These are phyloP conservation scores for Aspergillus eucalypticola DNA, from an alignment of 2,329 filamentous ascomycete genomes.

Conservation along the genomic window DNA sequence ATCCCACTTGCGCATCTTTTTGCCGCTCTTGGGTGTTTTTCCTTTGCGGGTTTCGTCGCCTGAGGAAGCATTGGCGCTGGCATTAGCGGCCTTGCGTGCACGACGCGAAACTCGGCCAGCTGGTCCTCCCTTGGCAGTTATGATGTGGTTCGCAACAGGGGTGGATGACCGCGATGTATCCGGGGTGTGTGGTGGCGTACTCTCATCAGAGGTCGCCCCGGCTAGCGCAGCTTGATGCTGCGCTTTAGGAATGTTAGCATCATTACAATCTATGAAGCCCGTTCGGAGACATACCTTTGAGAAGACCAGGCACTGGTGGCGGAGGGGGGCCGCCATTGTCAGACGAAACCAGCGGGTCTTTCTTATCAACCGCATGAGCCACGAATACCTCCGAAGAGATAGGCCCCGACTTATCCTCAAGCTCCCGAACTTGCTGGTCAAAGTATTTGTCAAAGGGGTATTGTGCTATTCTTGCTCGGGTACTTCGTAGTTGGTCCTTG, in stretches of 20 bases:
- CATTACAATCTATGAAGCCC: background rate
- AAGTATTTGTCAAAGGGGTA: slow-evolving; percentile 93
- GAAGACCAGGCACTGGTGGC: slow-evolving; percentile 54
- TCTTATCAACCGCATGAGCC: slow-evolving; percentile 45
- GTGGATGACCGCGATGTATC: slow-evolving; percentile 78
- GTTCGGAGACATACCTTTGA: slow-evolving; percentile 43
- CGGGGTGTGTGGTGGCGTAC: slow-evolving; percentile 69
- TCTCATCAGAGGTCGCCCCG: slow-evolving; percentile 61
- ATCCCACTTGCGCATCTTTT: slow-evolving; percentile 91
- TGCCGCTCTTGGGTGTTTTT: slow-evolving; percentile 56
- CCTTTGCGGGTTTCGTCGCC: slow-evolving; percentile 76
- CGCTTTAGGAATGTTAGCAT: slow-evolving; percentile 35
- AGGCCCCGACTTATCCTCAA: slow-evolving; percentile 51
- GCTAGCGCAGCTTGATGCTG: slow-evolving; percentile 47
- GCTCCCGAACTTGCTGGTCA: slow-evolving; percentile 83
- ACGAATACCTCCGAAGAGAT: slow-evolving; percentile 49
- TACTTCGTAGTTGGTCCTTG: slow-evolving; percentile 78
- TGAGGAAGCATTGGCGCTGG: slow-evolving; percentile 61
- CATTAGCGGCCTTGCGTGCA: slow-evolving; percentile 67
- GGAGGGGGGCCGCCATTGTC: slow-evolving; percentile 53
- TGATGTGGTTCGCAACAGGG: slow-evolving; percentile 64
- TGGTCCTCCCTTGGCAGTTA: slow-evolving; percentile 74
- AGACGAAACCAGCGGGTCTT: slow-evolving; percentile 50
- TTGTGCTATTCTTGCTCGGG: slow-evolving; percentile 74
- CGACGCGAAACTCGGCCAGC: slow-evolving; percentile 76